Evolutionary conservation across 768 basidiomycete genomes (phyloP), one percentile per base, ranked within the genome.

Genomic region (Kwoniella dendrophila): DNA sequence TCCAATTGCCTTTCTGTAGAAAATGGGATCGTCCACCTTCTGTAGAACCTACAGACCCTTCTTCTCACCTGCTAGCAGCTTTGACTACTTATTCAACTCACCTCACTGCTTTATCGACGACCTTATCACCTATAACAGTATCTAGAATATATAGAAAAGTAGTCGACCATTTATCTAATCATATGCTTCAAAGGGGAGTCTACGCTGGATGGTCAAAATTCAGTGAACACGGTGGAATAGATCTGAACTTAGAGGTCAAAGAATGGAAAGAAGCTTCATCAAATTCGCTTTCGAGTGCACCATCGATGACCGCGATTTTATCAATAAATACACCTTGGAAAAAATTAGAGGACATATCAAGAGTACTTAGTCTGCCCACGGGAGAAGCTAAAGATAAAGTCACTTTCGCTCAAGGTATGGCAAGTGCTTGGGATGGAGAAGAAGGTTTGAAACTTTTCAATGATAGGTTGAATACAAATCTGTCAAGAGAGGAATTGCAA

Each of bases 261-360:
- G 82, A 91, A 49, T 92, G 93, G 92, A 83, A 88, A 4, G 88
- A 90, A 79, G 88, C 89, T 6, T 90, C 87, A 61, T 84, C 85
- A 27, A 79, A 81, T 22, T 87, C 86, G 1, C 79, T 92, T 33
- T 8, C 22, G 12, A 18, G 6, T 27, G 4, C 40, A 11, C 14
- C 50, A 22, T 6, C 43, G 22, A 10, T 20, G 26, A 69, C 69
- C 82, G 90, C 83, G 45, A 52, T 78, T 30, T 60, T 76, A 12
- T 58, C 83, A 81, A 83, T 88, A 0, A 88, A 88, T 72, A 84
- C 83, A 0, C 90, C 91, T 2, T 95, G 94, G 92, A 80, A 84
- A 51, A 83, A 83, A 57, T 81, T 94, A 36, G 74, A 88, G 18
- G 86, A 88, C 58, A 88, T 89, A 1, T 88, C 85, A 18, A 83